These are phyloP conservation scores for Phalaenopsis hybrid DNA, from an alignment of 116 monocot genomes.

Conservation along the genomic window DNA sequence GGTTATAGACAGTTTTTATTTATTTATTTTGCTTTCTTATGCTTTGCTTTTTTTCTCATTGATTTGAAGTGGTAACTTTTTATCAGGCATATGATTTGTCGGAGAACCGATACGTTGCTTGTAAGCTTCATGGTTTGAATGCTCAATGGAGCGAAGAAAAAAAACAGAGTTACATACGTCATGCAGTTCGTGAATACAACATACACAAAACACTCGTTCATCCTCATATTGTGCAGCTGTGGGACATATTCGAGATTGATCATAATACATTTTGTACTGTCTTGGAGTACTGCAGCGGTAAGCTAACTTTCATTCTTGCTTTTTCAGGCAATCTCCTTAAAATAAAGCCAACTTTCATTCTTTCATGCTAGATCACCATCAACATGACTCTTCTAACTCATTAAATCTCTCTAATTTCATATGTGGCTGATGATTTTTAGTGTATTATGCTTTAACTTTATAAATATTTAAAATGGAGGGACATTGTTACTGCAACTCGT, in stretches of 20 bases:
- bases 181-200: conserved; percentile 97
- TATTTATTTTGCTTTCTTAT: background rate
- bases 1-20: background rate
- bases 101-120: conserved; percentile 91
- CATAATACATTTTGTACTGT: conserved; percentile 96
- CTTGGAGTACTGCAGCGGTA: conserved; percentile 96
- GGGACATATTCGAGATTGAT: conserved; percentile 98
- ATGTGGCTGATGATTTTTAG: background rate
- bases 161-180: conserved; percentile 93
- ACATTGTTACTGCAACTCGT: background rate
- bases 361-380: background rate
- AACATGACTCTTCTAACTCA: background rate
- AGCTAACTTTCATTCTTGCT: conserved; percentile 7
- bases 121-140: conserved; percentile 98
- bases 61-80: conserved; percentile 55
- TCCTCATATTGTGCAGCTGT: conserved; percentile 84
- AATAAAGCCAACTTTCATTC: background rate
- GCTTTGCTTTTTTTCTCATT: conserved; percentile 28
- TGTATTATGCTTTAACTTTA: background rate
- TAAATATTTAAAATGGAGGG: too few species aligned
- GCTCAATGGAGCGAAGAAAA: conserved; percentile 98
- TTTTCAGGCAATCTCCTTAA: background rate
- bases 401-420: background rate
- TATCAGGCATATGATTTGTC: conserved; percentile 93
- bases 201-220: conserved; percentile 96